Evolutionary conservation across 202 grass and related monocot genomes (phyloP).

Genomic region (Carex sylvatica): DNA sequence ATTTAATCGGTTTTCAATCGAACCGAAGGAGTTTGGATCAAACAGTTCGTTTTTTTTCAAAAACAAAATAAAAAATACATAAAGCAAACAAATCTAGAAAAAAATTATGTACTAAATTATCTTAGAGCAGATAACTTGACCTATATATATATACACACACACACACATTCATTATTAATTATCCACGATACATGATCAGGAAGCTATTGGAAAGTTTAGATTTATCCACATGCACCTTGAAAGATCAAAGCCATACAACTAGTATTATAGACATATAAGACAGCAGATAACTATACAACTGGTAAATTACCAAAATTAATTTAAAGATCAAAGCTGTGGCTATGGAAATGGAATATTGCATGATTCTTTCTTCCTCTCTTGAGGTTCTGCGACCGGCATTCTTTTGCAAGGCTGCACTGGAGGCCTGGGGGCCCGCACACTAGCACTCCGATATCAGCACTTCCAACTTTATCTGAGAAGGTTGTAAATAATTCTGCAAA

Average conservation of each 20-base stretch:
- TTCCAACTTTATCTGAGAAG: constrained; percentile 56
- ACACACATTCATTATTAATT: not conserved
- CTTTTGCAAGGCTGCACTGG: constrained; percentile 71
- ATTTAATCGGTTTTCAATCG: too few relatives aligned
- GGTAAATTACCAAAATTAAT: not conserved
- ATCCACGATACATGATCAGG: not conserved
- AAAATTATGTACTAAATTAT: not conserved
- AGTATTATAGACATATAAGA: not conserved
- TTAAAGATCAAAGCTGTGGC: constrained; percentile 93
- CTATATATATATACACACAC: not conserved
- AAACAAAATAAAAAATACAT: too few relatives aligned
- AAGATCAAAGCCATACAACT: constrained; percentile 10
- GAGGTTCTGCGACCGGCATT: constrained; percentile 69
- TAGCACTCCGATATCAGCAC: constrained; percentile 64
- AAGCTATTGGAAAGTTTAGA: not conserved
- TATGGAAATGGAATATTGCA: constrained; percentile 89
- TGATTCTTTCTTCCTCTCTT: constrained; percentile 37
- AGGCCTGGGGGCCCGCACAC: constrained; percentile 82
- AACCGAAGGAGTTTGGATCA: too few relatives aligned
- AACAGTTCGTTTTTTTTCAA: too few relatives aligned
- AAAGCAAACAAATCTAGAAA: not conserved
- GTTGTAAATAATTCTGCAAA: constrained; percentile 57
- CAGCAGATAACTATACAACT: not conserved
- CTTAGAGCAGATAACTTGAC: not conserved
- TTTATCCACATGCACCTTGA: not conserved